Base-by-base conservation (phyloP, 768 basidiomycete species). In the Psilocybe tampanensis region DNA sequence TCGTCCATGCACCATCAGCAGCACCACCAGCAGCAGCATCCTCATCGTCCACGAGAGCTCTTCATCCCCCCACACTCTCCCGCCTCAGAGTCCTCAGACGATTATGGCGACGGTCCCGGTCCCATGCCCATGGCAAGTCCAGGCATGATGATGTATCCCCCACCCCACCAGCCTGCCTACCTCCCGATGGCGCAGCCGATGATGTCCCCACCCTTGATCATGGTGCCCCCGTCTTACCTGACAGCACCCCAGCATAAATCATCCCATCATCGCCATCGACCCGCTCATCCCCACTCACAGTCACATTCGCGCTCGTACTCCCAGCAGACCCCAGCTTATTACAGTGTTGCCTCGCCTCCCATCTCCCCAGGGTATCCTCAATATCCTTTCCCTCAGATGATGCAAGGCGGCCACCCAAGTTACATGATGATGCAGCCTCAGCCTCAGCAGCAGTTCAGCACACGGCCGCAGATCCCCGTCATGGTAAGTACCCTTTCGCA, bases 341-440 rank as follows among this genome's bases (percentile, higher is more conserved):
- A 67, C 43, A 47, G 52, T 50, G 29, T 67, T 43, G 54, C 57
- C 18, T 60, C 69, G 21, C 66, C 64, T 12, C 66, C 68, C 29
- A 57, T 68, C 26, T 65, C 69, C 39, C 62, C 69, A 33, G 51
- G 60, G 33, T 64, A 68, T 54, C n/a, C n/a, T n/a, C 57, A 63
- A 39, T 59, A 65, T 18, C 52, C 56, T 32, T 61, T 59, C 33
- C 65, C 65, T 24, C 62, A 60, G 8, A 57, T 57, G 54, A 32
- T 49, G 18, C 33, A 36, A 15, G 54, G 58, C 22, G 56, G 53
- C 9, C 63, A 60, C 47, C 61, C 59, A 36, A 66, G 69, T 48
- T 70, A 64, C 51, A 52, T 65, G 51, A 60, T 64, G 60, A 61
- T 67, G 66, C 66, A 53, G 12, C 66, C 53, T 29, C 29, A 29